Conservation (phyloP, 1,284 basidiomycete species). For the Agroathelia rolfsii region DNA sequence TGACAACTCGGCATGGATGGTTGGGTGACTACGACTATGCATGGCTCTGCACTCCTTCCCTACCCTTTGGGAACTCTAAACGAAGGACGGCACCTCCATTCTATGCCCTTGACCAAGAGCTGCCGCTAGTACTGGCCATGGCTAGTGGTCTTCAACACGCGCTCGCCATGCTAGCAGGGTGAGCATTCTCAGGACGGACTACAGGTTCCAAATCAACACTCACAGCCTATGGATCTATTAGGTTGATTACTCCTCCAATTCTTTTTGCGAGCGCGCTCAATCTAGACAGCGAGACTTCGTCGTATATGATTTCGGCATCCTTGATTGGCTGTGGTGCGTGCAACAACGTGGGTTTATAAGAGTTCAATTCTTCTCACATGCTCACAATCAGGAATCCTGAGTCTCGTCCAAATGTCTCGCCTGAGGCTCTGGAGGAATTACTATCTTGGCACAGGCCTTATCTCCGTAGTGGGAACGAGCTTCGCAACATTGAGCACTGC, state of each 20-base stretch:
- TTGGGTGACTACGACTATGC: conserved; percentile 70
- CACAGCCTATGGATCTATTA: conserved; percentile 23
- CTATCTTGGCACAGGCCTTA: conserved; percentile 68
- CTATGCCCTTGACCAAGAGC: conserved; percentile 58
- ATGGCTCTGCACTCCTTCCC: conserved; percentile 57
- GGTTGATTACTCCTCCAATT: conserved; percentile 68
- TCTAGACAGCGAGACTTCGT: conserved; percentile 44
- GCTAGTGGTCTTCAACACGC: conserved; percentile 68
- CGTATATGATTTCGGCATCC: conserved; percentile 77
- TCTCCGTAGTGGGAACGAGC: conserved; percentile 80
- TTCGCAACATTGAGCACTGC: conserved; percentile 77
- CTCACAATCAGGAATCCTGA: conserved; percentile 47
- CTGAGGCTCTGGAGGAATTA: conserved; percentile 50
- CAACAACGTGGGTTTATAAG: conserved; percentile 2
- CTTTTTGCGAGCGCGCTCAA: conserved; percentile 63
- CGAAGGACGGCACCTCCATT: conserved; percentile 49
- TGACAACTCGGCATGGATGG: conserved; percentile 55
- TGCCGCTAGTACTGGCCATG: conserved; percentile 62
- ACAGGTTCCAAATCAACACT: conserved; percentile 25
- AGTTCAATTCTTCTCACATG: not conserved
- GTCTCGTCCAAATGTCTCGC: conserved; percentile 67
- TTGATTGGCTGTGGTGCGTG: conserved; percentile 64
- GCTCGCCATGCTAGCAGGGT: conserved; percentile 78
- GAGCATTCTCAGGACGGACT: too few relatives aligned
- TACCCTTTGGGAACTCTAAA: conserved; percentile 39